Percentiles rank a stretch among this genome's conserved stretches.
Evolutionary conservation across 2,329 filamentous ascomycete species (phyloP).

Genomic region (Sporothrix phasma): DNA sequence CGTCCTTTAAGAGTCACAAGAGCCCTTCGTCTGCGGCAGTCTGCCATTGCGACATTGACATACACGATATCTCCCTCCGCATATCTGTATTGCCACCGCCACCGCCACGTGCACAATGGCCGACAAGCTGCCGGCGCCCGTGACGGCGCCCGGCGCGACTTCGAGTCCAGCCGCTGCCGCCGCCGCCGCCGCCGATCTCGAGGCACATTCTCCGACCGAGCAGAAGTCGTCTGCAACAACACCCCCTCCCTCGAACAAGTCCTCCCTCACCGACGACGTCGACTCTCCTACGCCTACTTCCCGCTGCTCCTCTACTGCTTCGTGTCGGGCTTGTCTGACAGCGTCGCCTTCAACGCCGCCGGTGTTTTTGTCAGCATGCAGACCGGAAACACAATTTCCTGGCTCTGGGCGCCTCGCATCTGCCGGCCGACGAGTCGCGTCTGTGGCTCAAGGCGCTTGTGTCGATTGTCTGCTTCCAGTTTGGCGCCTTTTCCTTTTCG

Average conservation of each 20-base stretch:
- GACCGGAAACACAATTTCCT: slow-evolving; percentile 76
- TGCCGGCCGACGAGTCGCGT: slow-evolving; percentile 45
- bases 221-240: neutral
- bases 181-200: neutral
- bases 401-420: slow-evolving; percentile 47
- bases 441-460: slow-evolving; percentile 64
- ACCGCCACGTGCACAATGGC: neutral
- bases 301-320: slow-evolving; percentile 63
- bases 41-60: no score
- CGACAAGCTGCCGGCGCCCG: neutral
- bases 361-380: slow-evolving; percentile 79
- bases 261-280: slow-evolving; percentile 12
- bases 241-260: neutral
- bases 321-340: slow-evolving; percentile 69
- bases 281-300: slow-evolving; percentile 43
- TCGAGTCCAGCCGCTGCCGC: neutral
- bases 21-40: no score
- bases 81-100: no score
- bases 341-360: slow-evolving; percentile 66
- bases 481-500: slow-evolving; percentile 62
- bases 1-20: no score
- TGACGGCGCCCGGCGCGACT: neutral
- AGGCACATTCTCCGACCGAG: neutral
- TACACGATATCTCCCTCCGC: no score
- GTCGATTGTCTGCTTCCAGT: slow-evolving; percentile 60